Conservation (phyloP, 2,329 filamentous ascomycete genomes). For the Fusarium albosuccineum region DNA sequence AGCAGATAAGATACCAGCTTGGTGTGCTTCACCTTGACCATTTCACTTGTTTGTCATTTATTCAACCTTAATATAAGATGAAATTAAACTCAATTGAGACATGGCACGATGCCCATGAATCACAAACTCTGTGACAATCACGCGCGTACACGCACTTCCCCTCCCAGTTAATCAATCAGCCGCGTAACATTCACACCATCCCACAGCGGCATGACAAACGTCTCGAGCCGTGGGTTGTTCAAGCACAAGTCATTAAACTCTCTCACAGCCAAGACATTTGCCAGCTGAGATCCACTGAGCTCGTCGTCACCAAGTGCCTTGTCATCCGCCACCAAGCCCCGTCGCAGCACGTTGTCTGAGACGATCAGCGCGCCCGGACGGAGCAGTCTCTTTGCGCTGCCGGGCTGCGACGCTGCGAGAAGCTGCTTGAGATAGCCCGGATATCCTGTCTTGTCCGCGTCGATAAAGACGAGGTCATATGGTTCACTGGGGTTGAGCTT, state of each 20-base stretch:
- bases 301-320: slow-evolving; percentile 30
- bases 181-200: slow-evolving; percentile 58
- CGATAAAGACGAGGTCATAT: slow-evolving; percentile 68
- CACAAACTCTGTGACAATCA: background rate
- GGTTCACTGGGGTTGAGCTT: slow-evolving; percentile 51
- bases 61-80: slow-evolving; percentile 10
- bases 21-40: background rate
- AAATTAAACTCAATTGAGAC: background rate
- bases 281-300: slow-evolving; percentile 35
- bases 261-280: slow-evolving; percentile 48
- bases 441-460: slow-evolving; percentile 67
- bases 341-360: slow-evolving; percentile 66
- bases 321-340: slow-evolving; percentile 61
- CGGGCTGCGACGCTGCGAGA: slow-evolving; percentile 58
- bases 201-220: slow-evolving; percentile 58
- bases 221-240: slow-evolving; percentile 54
- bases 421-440: slow-evolving; percentile 61
- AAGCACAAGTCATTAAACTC: slow-evolving; percentile 53
- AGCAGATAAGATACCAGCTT: slow-evolving; percentile 24
- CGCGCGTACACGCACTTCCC: background rate
- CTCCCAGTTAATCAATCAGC: slow-evolving; percentile 51
- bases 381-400: slow-evolving; percentile 56
- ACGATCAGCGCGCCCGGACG: slow-evolving; percentile 64
- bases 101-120: background rate
- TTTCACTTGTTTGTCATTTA: slow-evolving; percentile 16